These are phyloP conservation scores for Symbiodinium natans DNA, from an alignment of 73 alveolate genomes.

Conservation along the genomic window DNA sequence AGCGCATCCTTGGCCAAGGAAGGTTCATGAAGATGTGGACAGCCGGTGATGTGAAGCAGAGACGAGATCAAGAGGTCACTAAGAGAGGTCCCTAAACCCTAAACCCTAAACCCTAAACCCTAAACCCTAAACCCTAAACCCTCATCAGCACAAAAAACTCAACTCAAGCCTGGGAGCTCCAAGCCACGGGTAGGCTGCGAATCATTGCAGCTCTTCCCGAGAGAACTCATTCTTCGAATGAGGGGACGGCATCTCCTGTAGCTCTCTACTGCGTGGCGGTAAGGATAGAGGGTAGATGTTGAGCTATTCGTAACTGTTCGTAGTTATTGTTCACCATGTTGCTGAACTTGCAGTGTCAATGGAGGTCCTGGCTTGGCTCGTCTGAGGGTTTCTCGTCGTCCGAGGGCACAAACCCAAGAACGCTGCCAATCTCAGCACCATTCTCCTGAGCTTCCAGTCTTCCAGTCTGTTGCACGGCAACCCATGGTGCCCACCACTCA, in stretches of 20 bases:
- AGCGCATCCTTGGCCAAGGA: not conserved
- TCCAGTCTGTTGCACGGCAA: no score
- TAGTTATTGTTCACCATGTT: not conserved
- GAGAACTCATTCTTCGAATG: constrained; percentile 1
- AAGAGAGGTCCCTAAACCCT: not conserved
- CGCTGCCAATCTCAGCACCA: constrained; percentile 92
- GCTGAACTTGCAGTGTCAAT: not conserved
- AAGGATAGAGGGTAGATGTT: no score
- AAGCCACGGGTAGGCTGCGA: not conserved
- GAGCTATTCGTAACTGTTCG: not conserved
- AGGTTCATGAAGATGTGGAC: not conserved
- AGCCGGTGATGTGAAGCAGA: no score
- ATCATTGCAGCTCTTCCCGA: not conserved
- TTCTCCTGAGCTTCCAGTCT: constrained; percentile 20
- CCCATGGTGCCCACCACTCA: no score
- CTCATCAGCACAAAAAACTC: not conserved
- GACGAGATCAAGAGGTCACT: no score
- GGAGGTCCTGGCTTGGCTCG: constrained; percentile 20
- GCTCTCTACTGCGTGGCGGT: not conserved
- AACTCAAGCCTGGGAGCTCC: not conserved
- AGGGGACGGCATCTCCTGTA: not conserved
- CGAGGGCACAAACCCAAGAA: constrained; percentile 59
- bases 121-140: not conserved
- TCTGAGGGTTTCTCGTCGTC: no score
- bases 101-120: not conserved